Evolutionary conservation across 306 rosid genomes (phyloP).

Genomic region (Dryas drummondii): DNA sequence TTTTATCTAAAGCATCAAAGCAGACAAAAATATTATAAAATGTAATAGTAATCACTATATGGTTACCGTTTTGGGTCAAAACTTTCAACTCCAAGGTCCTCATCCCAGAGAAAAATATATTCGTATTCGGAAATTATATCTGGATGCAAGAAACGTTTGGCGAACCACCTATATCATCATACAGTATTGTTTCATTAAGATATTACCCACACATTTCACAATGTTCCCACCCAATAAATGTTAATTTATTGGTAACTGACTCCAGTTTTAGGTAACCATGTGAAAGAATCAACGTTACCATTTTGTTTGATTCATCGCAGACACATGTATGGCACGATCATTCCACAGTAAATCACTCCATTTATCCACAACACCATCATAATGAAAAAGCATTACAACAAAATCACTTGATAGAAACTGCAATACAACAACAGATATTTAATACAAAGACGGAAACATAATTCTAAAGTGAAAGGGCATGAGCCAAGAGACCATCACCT

Average conservation of each 20-base stretch:
- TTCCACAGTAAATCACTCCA: constrained; percentile 57
- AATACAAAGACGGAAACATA: constrained; percentile 17
- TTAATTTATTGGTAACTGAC: neutral
- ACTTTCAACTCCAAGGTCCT: constrained; percentile 86
- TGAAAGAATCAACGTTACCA: constrained; percentile 35
- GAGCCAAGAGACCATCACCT: constrained; percentile 47
- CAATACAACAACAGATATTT: constrained; percentile 12
- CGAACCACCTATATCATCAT: constrained; percentile 74
- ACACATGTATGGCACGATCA: constrained; percentile 49
- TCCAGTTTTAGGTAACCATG: neutral
- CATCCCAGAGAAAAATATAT: constrained; percentile 95
- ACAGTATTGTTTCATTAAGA: constrained; percentile 14
- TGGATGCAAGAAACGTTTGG: constrained; percentile 95
- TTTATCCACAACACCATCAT: constrained; percentile 54
- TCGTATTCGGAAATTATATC: constrained; percentile 74
- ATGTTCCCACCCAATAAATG: neutral
- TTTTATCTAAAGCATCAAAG: neutral
- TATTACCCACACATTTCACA: neutral
- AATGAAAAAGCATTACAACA: constrained; percentile 61
- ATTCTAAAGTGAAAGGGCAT: constrained; percentile 14
- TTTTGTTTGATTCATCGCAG: constrained; percentile 65
- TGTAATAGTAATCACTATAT: neutral
- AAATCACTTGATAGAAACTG: constrained; percentile 53
- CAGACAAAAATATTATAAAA: neutral
- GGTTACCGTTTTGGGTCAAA: constrained; percentile 67